Conservation (phyloP, 2,329 filamentous ascomycete species). For the Ascochyta lentis region DNA sequence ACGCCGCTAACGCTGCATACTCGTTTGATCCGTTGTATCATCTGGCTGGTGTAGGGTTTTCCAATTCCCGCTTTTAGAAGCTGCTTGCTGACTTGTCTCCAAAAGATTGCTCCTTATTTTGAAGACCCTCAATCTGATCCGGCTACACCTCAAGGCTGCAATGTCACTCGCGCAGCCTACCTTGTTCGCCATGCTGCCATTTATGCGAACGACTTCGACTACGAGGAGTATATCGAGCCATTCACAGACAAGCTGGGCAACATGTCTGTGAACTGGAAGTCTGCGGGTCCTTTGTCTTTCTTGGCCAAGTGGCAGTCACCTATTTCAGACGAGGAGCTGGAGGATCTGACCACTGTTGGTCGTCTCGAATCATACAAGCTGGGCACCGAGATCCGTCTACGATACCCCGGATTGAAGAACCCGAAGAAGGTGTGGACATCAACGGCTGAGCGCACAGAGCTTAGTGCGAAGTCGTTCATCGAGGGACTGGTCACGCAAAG, state of each 20-base stretch:
- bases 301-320: conserved; percentile 64
- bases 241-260: conserved; percentile 65
- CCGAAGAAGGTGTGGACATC: conserved; percentile 67
- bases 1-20: conserved; percentile 42
- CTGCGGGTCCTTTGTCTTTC: conserved; percentile 63
- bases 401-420: conserved; percentile 62
- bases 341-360: conserved; percentile 68
- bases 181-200: conserved; percentile 60
- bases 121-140: conserved; percentile 58
- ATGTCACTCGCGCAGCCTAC: conserved; percentile 58
- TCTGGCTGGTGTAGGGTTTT: conserved; percentile 49
- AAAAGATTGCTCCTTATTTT: conserved; percentile 56
- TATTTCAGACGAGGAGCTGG: conserved; percentile 62
- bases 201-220: conserved; percentile 61
- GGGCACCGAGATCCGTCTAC: conserved; percentile 64
- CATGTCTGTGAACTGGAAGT: conserved; percentile 64
- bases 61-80: neutral
- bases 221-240: conserved; percentile 59
- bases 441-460: conserved; percentile 66
- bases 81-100: neutral
- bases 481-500: conserved; percentile 62
- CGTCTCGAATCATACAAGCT: conserved; percentile 65
- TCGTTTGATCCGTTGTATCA: conserved; percentile 58
- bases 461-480: conserved; percentile 65
- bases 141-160: conserved; percentile 58